Base-by-base conservation (phyloP, 164 flowering plant species). In the Aristolochia contorta region DNA sequence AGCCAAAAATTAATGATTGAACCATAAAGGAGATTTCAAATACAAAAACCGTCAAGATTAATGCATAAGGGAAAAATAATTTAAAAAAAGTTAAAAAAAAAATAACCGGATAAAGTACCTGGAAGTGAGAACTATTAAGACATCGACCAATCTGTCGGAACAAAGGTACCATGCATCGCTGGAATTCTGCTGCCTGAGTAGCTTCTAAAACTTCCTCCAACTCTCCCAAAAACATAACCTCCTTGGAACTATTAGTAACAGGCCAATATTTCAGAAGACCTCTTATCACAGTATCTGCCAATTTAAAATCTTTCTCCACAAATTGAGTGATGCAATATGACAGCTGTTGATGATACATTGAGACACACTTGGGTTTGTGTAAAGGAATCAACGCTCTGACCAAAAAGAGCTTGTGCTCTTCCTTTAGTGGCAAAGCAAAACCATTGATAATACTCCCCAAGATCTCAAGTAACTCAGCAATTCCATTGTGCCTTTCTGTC, bases 261-360 rank as follows among this genome's bases (percentile, higher is more conserved):
- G 96, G 96, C 96, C 96, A 88, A 67, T 81, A 88, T 75, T 82
- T 88, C 67, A 88, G 60, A 30, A 88, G 80, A 48, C 96, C 92
- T 58, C 84, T 78, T 61, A 88, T 85, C 25, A 88, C 96, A 10
- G 83, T 80, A 65, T 88, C 96, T 12, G 89, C 84, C 20, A 88
- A 76, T 77, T 85, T 88, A 62, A 73, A 70, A 61, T 88, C 96
- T 61, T 85, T 87, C 75, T 87, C 95, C 58, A 87, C 89, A 70
- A 87, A 85, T 73, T 85, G 95, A 57, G 79, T 78, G 45, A 88
- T 81, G 65, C 90, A 88, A 70, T 85, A 88, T 12, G 91, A 82
- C 60, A 88, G 84, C 54, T 88, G 96, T 61, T 84, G 96, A 63
- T 88, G 96, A 62, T 88, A 88, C 79, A 78, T 66, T 1, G 87